A percentile compares a stretch with the other conserved stretches of the same genome.
phyloP scores from a whole-genome alignment of 495 filamentous ascomycete genomes.

The Eremomyces bilateralis region DNA sequence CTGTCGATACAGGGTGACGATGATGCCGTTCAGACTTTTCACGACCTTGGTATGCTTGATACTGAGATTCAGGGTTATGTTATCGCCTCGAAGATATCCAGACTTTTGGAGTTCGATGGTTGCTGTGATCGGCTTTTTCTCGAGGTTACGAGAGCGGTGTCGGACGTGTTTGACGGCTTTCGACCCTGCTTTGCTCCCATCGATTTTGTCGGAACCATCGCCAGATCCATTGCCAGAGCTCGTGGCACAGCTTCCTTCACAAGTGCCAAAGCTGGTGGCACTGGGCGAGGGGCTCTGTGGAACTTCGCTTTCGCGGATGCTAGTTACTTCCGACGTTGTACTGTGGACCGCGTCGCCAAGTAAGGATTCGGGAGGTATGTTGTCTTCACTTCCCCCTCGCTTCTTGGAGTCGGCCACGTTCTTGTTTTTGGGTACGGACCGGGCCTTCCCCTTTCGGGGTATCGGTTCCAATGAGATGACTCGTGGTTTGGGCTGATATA shows the following conservation, averaged over 20 bases:
- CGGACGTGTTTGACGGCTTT: constrained; percentile 2
- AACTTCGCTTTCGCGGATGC: constrained; percentile 5
- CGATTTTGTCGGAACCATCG: not conserved
- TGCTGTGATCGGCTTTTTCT: constrained; percentile 61
- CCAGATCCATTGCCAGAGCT: constrained; percentile 8
- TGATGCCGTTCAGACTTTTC: constrained; percentile 76
- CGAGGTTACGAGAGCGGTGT: constrained; percentile 14
- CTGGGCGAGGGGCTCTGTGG: constrained; percentile 31
- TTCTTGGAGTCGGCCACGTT: constrained; percentile 12
- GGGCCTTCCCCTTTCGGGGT: constrained; percentile 30
- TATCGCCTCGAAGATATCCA: constrained; percentile 73
- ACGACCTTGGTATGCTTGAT: constrained; percentile 73
- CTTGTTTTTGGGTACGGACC: too few species aligned
- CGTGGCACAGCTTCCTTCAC: constrained; percentile 31
- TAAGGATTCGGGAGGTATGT: not conserved
- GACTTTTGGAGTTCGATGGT: constrained; percentile 65
- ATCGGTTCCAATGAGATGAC: constrained; percentile 65
- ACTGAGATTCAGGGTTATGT: constrained; percentile 52
- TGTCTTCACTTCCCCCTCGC: constrained; percentile 4
- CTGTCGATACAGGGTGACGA: constrained; percentile 79
- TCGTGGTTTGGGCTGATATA: constrained; percentile 36
- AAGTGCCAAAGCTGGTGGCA: constrained; percentile 41
- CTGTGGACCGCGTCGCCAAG: constrained; percentile 4
- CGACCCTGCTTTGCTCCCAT: constrained; percentile 1
- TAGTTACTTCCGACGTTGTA: not conserved